phyloP scores from a whole-genome alignment of 495 filamentous ascomycete species.

The Chaetomium cochliodes region DNA sequence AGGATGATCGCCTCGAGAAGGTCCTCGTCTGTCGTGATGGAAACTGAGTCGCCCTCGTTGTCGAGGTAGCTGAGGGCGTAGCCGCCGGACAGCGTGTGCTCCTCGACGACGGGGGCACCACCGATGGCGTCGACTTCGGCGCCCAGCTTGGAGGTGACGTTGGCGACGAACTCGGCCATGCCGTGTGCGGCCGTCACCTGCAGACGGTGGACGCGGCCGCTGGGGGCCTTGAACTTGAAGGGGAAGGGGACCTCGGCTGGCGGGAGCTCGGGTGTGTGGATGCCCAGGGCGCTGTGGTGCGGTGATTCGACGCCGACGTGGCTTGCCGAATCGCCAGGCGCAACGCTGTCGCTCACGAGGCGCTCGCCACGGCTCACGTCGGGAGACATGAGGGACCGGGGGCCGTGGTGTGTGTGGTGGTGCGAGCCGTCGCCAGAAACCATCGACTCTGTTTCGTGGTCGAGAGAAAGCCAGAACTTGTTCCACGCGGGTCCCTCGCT shows the following conservation, averaged over 20 bases:
- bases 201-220: conserved; percentile 88
- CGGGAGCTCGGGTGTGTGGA: conserved; percentile 39
- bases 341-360: conserved; percentile 67
- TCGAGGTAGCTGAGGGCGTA: conserved; percentile 96
- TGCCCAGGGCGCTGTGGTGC: conserved; percentile 57
- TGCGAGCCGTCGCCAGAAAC: conserved; percentile 80
- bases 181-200: conserved; percentile 80
- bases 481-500: conserved; percentile 97
- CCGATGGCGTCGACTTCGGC: conserved; percentile 83
- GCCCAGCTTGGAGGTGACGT: conserved; percentile 82
- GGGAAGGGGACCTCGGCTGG: conserved; percentile 77
- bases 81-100: conserved; percentile 76
- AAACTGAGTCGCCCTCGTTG: conserved; percentile 95
- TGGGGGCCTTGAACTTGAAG: conserved; percentile 99
- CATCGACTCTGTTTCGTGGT: conserved; percentile 94
- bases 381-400: conserved; percentile 68
- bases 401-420: conserved; percentile 45
- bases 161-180: conserved; percentile 74
- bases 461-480: conserved; percentile 98
- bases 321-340: conserved; percentile 91
- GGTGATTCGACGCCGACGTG: conserved; percentile 82
- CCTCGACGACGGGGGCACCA: conserved; percentile 69
- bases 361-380: conserved; percentile 60
- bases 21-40: conserved; percentile 93
- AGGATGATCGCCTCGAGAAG: conserved; percentile 86